Base-by-base conservation (phyloP, 139 green algal genomes). In the Chlorella sp. region DNA sequence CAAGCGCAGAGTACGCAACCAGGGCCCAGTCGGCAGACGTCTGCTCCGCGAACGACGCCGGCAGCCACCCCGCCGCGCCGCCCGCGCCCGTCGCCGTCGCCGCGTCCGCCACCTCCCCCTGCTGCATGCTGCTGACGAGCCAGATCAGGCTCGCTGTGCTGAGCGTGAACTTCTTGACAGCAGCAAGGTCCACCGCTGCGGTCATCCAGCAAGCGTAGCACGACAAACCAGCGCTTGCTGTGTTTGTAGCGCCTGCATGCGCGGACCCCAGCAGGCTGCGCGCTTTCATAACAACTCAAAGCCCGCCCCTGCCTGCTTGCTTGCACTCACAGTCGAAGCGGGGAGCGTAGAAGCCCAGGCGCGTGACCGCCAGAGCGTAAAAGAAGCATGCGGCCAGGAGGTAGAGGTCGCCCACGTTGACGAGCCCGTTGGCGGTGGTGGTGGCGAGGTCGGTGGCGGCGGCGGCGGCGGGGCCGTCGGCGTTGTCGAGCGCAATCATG, bases 91-190 rank as follows among this genome's bases (percentile, higher is more conserved):
- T n/a, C n/a, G n/a, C n/a, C n/a, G n/a, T n/a, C n/a, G n/a, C n/a
- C n/a, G n/a, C n/a, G n/a, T n/a, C n/a, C n/a, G n/a, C n/a, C n/a
- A n/a, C n/a, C n/a, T n/a, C n/a, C n/a, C n/a, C n/a, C n/a, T n/a
- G n/a, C n/a, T n/a, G n/a, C 42, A 55, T 64, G 27, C 14, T 64
- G 55, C 20, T 64, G 55, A 69, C 23, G 22, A 81, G 67, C 80
- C 80, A 85, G 1, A 33, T 35, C 0, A 80, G 29, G 0, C 67
- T 77, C 22, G 69, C 67, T 4, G 63, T 51, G 20, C 67, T 68
- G 10, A 85, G 69, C 1, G 69, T 65, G 27, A 84, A 67, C 49
- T 84, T 86, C 71, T 86, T 86, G 36, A 74, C 78, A 49, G 83
- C 80, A 5, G 83, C 72, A 35, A 88, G 74, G 0, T 66, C 6